Conservation (phyloP, 2,329 filamentous ascomycete genomes). For the Ophiostoma pallidulum region DNA sequence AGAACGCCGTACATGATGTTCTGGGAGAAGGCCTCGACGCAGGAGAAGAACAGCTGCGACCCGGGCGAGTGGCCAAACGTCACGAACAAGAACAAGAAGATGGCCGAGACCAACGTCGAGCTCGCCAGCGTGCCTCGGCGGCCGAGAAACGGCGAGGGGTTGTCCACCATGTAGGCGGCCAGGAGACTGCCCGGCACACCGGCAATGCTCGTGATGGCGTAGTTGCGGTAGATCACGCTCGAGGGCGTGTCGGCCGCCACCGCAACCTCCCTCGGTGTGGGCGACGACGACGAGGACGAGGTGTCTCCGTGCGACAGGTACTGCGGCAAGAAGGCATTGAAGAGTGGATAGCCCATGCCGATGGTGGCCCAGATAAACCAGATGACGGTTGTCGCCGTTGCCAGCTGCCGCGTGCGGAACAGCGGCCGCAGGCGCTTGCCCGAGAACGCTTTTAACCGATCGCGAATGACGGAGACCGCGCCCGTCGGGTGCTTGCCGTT, state of each 20-base stretch:
- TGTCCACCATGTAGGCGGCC: constrained; percentile 62
- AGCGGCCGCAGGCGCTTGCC: constrained; percentile 57
- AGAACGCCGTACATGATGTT: constrained; percentile 71
- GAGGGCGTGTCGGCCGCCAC: constrained; percentile 26
- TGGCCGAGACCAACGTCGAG: constrained; percentile 56
- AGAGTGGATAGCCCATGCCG: constrained; percentile 79
- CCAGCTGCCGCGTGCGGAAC: constrained; percentile 45
- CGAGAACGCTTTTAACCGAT: constrained; percentile 58
- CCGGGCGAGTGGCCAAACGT: constrained; percentile 45
- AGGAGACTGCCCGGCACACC: constrained; percentile 70
- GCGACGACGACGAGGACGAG: constrained; percentile 20
- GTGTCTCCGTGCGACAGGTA: constrained; percentile 60
- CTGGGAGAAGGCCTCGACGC: constrained; percentile 60
- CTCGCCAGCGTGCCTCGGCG: constrained; percentile 62
- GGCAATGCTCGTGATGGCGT: constrained; percentile 67
- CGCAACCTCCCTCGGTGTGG: constrained; percentile 23
- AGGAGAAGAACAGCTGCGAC: constrained; percentile 56
- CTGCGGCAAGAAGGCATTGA: constrained; percentile 84
- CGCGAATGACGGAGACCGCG: constrained; percentile 40
- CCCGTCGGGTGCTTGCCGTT: constrained; percentile 15
- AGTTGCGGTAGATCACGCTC: constrained; percentile 62
- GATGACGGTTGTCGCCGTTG: constrained; percentile 43
- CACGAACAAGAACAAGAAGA: constrained; percentile 61
- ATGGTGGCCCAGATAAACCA: constrained; percentile 79
- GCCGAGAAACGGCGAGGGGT: constrained; percentile 52